A percentile compares a stretch with the other conserved stretches of the same genome.
Evolutionary conservation across 495 filamentous ascomycete species (phyloP).

Genomic region (Recurvomyces mirabilis): DNA sequence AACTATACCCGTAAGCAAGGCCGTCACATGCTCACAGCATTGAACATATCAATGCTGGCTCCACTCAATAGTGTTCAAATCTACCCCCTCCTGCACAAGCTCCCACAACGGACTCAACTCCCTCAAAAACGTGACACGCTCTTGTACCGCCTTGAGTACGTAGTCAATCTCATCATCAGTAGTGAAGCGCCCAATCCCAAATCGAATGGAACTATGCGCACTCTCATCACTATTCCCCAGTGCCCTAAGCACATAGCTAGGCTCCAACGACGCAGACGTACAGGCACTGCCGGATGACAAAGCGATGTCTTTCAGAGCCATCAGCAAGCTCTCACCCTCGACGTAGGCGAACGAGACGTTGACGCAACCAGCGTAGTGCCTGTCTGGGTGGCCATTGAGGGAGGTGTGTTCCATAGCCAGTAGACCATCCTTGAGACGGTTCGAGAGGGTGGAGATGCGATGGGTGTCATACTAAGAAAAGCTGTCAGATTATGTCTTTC

Average conservation of each 20-base stretch:
- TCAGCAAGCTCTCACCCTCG: slow-evolving; percentile 92
- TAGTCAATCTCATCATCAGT: slow-evolving; percentile 95
- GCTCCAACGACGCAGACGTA: slow-evolving; percentile 91
- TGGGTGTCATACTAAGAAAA: slow-evolving; percentile 80
- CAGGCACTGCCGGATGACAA: slow-evolving; percentile 94
- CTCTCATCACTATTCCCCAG: slow-evolving; percentile 93
- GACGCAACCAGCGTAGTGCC: slow-evolving; percentile 91
- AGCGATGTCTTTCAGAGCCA: slow-evolving; percentile 97
- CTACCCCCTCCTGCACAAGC: slow-evolving; percentile 91
- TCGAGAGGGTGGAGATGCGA: slow-evolving; percentile 68
- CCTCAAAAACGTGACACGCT: slow-evolving; percentile 80
- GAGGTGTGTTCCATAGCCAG: slow-evolving; percentile 81
- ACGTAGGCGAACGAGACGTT: slow-evolving; percentile 98
- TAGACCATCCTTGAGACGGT: slow-evolving; percentile 69
- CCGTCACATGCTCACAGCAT: too few species aligned
- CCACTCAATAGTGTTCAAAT: slow-evolving; percentile 95
- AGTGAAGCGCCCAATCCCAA: slow-evolving; percentile 94
- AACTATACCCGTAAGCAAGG: too few species aligned
- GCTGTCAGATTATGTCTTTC: too few species aligned
- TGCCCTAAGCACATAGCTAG: slow-evolving; percentile 87
- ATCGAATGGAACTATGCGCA: slow-evolving; percentile 93
- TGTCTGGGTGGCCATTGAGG: slow-evolving; percentile 74
- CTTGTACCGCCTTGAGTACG: slow-evolving; percentile 84
- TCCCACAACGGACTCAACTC: slow-evolving; percentile 98
- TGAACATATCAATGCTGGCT: slow-evolving; percentile 60